Base-by-base conservation (phyloP, 805 yeast species). In the Teunomyces cretensis region DNA sequence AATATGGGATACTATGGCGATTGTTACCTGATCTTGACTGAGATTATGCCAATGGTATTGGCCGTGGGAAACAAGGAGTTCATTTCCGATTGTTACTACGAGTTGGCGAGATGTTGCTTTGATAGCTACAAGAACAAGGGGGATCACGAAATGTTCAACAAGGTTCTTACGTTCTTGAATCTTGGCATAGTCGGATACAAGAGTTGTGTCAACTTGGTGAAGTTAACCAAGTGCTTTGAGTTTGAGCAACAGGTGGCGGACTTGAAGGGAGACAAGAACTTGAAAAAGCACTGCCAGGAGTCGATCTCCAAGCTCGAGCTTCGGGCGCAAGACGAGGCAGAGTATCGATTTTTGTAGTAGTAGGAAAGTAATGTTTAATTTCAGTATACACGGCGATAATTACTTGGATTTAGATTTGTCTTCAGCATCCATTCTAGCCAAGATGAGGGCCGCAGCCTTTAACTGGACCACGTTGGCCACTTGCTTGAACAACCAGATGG, bases 401-500 rank as follows among this genome's bases (percentile, higher is more conserved):
- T 30, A 30, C 8, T 17, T 27, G 12, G 27, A 32, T 40, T 56
- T 56, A 4, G 54, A 48, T 44, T 74, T 75, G 11, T 74, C 81
- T 43, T 72, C 76, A 11, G 86, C 87, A 62, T 94, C 99, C 46
- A 79, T 60, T 48, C 76, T 80, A 9, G 97, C 97, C 58, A 94
- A 76, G 43, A 80, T 75, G 30, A 85, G 64, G 9, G 96, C 89
- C 9, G 99, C 99, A 56, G 86, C 83, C 46, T 80, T 76, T 78
- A 94, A 68, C 70, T 94, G 99, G 49, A 94, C 80, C 15, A 88
- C 83, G 62, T 95, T 94, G 51, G 95, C 86, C 46, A 84, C 65
- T 72, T 94, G 99, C 70, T 94, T 94, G 71, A 90, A 88, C 15
- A 81, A 62, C 88, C 96, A 94, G 44, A 91, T 76, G 26, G 99